Base-by-base conservation (phyloP, 139 green algal genomes). In the Coelastrella sp. region DNA sequence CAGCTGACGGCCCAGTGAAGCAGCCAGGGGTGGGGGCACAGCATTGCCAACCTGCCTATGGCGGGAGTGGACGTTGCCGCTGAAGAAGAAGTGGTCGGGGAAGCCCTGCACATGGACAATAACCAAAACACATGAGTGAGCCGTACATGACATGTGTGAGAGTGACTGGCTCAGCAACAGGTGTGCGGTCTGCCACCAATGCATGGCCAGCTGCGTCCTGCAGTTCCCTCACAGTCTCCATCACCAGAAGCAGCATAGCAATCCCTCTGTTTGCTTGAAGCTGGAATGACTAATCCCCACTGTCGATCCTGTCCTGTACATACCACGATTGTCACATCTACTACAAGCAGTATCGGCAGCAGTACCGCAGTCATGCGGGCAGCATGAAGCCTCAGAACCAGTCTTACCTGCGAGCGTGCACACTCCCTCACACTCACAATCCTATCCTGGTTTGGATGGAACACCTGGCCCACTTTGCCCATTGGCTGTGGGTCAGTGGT, bases 401-500 rank as follows among this genome's bases (percentile, higher is more conserved):
- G 32, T 47, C 61, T 75, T 66, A 97, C 96, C 96, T 99, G 97
- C 0, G 97, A 97, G n/a, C 98, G 92, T 11, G 97, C 98, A 88
- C 98, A 99, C 94, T 99, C 98, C 22, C 98, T 92, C 71, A 99
- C 98, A 3, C 92, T 96, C 61, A 99, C 97, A 88, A 99, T 99
- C 82, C 98, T 93, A 93, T 99, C 96, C 95, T 99, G 98, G 8
- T 96, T 91, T 3, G 97, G 97, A 93, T 99, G 97, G 94, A 99
- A 98, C 75, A 99, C 98, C 96, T 99, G 98, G 17, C 97, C 97
- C 83, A 98, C 95, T 93, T 99, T 99, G 94, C 98, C 98, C 98
- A 99, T 99, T 88, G 98, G 98, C 93, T 99, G 96, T 6, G 98
- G 98, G 93, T 99, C 98, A 20, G 98, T 99, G 87, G 97, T 98